Evolutionary conservation across 257 asterid genomes (phyloP).

Genomic region (Solanum chaucha): DNA sequence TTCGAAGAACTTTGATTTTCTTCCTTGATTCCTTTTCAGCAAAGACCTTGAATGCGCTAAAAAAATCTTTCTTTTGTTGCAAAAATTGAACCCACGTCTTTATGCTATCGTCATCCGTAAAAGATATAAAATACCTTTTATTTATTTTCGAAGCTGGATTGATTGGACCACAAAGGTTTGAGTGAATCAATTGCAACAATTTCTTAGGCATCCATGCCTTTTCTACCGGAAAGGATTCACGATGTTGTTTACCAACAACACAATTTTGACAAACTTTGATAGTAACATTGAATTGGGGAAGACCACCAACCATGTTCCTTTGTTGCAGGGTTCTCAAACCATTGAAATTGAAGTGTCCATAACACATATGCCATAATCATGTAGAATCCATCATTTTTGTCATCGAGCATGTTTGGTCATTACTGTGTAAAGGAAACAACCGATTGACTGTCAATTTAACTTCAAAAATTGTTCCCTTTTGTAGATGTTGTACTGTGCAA

Average conservation of each 20-base stretch:
- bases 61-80: neutral
- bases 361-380: neutral
- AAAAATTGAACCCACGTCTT: neutral
- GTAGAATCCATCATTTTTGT: neutral
- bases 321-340: neutral
- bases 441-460: neutral
- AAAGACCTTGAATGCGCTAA: neutral
- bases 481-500: neutral
- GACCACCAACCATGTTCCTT: neutral
- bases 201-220: neutral
- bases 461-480: neutral
- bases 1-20: neutral
- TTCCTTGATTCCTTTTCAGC: neutral
- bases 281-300: neutral
- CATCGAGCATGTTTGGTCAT: neutral
- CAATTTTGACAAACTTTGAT: neutral
- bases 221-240: neutral
- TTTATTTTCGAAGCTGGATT: neutral
- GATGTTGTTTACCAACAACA: neutral
- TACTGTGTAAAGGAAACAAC: neutral
- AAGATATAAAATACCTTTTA: neutral
- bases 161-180: neutral
- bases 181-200: neutral
- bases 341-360: neutral
- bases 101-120: too few species aligned